Evolutionary conservation across 2,329 filamentous ascomycete species (phyloP).

Genomic region (Kalaharituber pfeilii): DNA sequence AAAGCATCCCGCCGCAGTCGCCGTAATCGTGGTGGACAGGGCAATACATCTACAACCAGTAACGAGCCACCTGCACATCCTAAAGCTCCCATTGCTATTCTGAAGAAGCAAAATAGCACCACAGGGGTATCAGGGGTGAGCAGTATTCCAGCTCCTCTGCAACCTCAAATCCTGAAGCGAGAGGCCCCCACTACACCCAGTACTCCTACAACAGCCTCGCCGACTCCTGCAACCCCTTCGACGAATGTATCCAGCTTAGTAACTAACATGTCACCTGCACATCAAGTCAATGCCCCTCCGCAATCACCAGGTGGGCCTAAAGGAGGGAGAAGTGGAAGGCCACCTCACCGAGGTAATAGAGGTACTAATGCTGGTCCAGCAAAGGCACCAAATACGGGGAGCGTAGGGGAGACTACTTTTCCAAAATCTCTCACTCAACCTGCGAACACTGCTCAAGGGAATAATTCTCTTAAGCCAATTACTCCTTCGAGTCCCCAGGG

Average conservation of each 20-base stretch:
- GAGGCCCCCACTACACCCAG: not conserved
- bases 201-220: not conserved
- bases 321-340: not conserved
- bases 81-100: slow-evolving; percentile 12
- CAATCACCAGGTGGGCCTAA: slow-evolving; percentile 13
- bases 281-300: slow-evolving; percentile 4
- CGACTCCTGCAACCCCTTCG: not conserved
- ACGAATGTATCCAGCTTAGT: not conserved
- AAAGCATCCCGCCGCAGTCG: slow-evolving; percentile 6
- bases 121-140: not conserved
- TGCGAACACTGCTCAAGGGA: not conserved
- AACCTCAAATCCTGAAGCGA: not conserved
- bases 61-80: slow-evolving; percentile 1
- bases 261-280: slow-evolving; percentile 1
- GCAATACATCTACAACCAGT: slow-evolving; percentile 10
- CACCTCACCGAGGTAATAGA: not conserved
- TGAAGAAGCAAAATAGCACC: slow-evolving; percentile 8
- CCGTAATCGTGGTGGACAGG: slow-evolving; percentile 9
- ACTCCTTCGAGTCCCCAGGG: not conserved
- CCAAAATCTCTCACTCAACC: not conserved
- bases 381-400: not conserved
- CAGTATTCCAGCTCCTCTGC: not conserved
- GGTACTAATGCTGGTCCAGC: not conserved
- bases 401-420: not conserved
- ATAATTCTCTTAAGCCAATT: not conserved